A percentile compares a stretch with the other conserved stretches of the same genome.
Evolutionary conservation across 1,284 basidiomycete genomes (phyloP).

Genomic region (Flammula alnicola): DNA sequence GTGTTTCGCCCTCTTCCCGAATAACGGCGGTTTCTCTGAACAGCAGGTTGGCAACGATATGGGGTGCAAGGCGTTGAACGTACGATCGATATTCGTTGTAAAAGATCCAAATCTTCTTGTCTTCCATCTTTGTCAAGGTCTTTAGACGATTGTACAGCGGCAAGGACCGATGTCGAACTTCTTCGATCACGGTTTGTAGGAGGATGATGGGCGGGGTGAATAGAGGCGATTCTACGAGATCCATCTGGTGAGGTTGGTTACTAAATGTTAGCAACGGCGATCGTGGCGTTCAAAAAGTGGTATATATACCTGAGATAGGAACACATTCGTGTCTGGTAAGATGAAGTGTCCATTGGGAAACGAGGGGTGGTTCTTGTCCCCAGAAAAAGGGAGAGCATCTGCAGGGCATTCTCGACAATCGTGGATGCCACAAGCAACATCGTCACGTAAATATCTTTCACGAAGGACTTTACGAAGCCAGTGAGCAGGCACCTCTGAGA

Average conservation of each 20-base stretch:
- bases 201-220: constrained; percentile 85
- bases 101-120: constrained; percentile 84
- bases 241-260: constrained; percentile 84
- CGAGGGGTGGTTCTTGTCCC: constrained; percentile 54
- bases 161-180: constrained; percentile 93
- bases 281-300: too few relatives aligned
- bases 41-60: constrained; percentile 14
- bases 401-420: constrained; percentile 68
- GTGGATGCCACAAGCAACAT: constrained; percentile 89
- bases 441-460: constrained; percentile 93
- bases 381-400: constrained; percentile 51
- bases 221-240: constrained; percentile 79
- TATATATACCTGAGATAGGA: constrained; percentile 88
- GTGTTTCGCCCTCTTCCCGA: constrained; percentile 74
- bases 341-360: constrained; percentile 80
- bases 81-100: constrained; percentile 90
- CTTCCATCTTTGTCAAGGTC: constrained; percentile 79
- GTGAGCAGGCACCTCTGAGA: constrained; percentile 1
- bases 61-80: constrained; percentile 29
- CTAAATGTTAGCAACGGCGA: neutral
- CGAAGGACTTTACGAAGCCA: constrained; percentile 72
- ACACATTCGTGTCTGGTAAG: constrained; percentile 95
- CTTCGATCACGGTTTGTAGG: constrained; percentile 94
- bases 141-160: constrained; percentile 94
- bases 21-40: constrained; percentile 78